These are phyloP conservation scores for Scheffersomyces lignicola DNA, from an alignment of 1,139 yeast species.

Conservation along the genomic window DNA sequence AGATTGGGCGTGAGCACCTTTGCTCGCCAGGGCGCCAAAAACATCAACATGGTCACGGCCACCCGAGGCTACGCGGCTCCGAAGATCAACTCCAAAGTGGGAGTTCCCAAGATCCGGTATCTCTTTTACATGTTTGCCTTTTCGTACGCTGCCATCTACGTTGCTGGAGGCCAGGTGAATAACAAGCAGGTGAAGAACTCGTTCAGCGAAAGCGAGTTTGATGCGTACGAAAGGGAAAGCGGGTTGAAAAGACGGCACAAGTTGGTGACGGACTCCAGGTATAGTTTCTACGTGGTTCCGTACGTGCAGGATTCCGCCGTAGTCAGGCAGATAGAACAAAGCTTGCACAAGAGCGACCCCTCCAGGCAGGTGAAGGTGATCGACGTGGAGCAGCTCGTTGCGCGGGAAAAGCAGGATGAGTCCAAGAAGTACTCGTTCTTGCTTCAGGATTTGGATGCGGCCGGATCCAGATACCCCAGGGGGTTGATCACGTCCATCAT, in stretches of 20 bases:
- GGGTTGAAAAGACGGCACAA: constrained; percentile 58
- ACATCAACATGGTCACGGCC: too few species aligned
- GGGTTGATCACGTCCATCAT: constrained; percentile 61
- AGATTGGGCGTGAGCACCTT: too few species aligned
- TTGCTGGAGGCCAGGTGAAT: constrained; percentile 54
- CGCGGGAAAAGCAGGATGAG: constrained; percentile 41
- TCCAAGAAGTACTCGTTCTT: constrained; percentile 41
- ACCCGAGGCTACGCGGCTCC: too few species aligned
- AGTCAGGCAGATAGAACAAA: constrained; percentile 16
- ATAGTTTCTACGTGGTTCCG: constrained; percentile 48
- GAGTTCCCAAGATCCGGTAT: constrained; percentile 46
- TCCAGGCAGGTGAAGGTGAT: constrained; percentile 45
- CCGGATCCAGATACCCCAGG: constrained; percentile 45
- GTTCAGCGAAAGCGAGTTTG: constrained; percentile 62
- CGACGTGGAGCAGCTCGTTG: constrained; percentile 46
- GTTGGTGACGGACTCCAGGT: constrained; percentile 35
- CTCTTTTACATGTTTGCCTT: constrained; percentile 49
- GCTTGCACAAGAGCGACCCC: constrained; percentile 8
- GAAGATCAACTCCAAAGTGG: too few species aligned
- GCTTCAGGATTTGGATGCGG: constrained; percentile 39
- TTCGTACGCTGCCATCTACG: constrained; percentile 53
- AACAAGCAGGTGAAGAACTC: constrained; percentile 49
- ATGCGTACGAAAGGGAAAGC: constrained; percentile 45
- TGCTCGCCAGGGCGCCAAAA: too few species aligned
- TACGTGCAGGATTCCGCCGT: constrained; percentile 26